Evolutionary conservation across 1,139 yeast genomes (phyloP), one percentile per base, ranked within the genome.

Genomic region (Yueomyces sp.): DNA sequence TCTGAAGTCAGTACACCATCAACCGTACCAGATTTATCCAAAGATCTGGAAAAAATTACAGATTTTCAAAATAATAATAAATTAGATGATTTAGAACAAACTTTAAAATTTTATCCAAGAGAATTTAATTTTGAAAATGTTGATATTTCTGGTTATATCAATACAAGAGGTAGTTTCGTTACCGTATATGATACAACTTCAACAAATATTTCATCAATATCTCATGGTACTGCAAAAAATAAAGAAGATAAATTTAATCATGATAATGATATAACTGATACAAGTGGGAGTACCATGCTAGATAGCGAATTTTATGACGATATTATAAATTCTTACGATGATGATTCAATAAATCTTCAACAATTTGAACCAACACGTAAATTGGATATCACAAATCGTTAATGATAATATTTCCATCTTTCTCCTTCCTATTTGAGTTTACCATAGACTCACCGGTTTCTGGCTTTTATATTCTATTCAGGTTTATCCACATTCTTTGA

Each of bases 341-440:
- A 33, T 33, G 35, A 33, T 33, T 33, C 35, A 11, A 11, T 6
- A 9, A n/a, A 11, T 11, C 4, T 33, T 11, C 27, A 36, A 9
- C 4, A 36, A 26, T 36, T 5, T 12, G 37, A 36, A 36, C 33
- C 4, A 36, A 34, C n/a, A 5, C 8, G 35, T 9, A 33, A 33
- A 33, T 33, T 33, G 27, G 25, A 29, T 36, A 30, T 36, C 31
- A 34, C 34, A 29, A 33, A 41, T 41, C 42, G 40, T 36, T 28
- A 36, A 33, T 8, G 9, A 29, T 29, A 29, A 29, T 29, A 29
- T 6, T 29, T 29, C 31, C 6, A 29, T 8, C 9, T 29, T 29
- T 19, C 19, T 19, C 19, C 19, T 19, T 19, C 19, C 19, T 19
- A 1, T 19, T 19, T 19, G 19, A 19, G 19, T 19, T 19, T 19